Evolutionary conservation across 768 basidiomycete genomes (phyloP).

Genomic region (Tylopilus sp.): DNA sequence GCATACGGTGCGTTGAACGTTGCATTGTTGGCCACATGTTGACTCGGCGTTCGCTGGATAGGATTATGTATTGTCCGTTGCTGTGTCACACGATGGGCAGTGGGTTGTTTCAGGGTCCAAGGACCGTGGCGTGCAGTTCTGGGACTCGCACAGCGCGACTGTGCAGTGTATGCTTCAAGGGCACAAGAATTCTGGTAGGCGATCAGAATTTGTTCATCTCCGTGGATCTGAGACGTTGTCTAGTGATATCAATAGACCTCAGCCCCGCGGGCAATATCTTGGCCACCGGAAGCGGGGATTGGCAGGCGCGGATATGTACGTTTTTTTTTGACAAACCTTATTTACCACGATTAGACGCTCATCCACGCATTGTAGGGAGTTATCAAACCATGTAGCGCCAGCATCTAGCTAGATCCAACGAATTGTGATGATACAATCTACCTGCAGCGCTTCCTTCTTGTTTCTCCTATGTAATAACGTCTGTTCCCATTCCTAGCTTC

Average conservation of each 20-base stretch:
- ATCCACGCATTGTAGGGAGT: constrained; percentile 21
- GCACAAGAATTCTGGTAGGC: constrained; percentile 63
- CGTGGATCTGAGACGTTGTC: constrained; percentile 6
- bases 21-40: background rate
- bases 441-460: constrained; percentile 28
- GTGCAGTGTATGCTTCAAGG: constrained; percentile 93
- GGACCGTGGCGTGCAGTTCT: constrained; percentile 94
- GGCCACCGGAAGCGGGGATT: constrained; percentile 71
- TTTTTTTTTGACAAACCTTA: constrained; percentile 7
- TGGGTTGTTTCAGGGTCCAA: constrained; percentile 96
- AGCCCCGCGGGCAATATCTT: constrained; percentile 57
- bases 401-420: constrained; percentile 3
- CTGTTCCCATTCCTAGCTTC: constrained; percentile 8
- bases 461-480: constrained; percentile 22
- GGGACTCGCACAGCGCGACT: constrained; percentile 73
- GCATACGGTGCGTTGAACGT: constrained; percentile 64
- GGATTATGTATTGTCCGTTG: constrained; percentile 73
- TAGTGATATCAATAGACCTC: constrained; percentile 72
- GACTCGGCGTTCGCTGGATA: constrained; percentile 20
- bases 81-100: constrained; percentile 87
- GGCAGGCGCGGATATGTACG: constrained; percentile 67
- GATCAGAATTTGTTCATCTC: background rate
- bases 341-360: background rate
- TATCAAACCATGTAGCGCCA: constrained; percentile 27
- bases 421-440: constrained; percentile 17